Base-by-base conservation (phyloP, 768 basidiomycete species). In the Scleroderma citrinum region DNA sequence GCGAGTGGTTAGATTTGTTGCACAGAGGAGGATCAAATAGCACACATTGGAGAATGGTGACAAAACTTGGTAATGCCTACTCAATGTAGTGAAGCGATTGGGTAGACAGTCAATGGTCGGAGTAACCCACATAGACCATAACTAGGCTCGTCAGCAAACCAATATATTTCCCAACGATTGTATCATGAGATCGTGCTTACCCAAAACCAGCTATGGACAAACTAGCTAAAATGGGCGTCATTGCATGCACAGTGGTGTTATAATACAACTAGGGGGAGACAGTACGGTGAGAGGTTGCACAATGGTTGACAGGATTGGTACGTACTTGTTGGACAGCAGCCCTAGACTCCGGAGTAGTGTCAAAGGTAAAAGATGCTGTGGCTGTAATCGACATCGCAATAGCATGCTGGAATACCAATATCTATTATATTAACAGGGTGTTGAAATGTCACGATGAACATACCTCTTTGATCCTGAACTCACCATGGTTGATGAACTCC, bases 131-230 rank as follows among this genome's bases (percentile, higher is more conserved):
- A 78, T 6, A 84, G 62, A 3, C 80, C 81, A 54, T 81, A 82
- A 12, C 80, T 80, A 37, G 8, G 4, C 4, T 29, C 26, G 8
- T 5, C 8, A 8, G 8, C 8, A 38, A 54, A 17, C 48, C 37
- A 43, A 31, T 34, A 44, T 7, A 21, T 24, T 44, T 39, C 8
- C 21, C n/a, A 30, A 42, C 40, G 42, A 6, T 2, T 6, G 32
- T 34, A 41, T 14, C 21, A 29, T 3, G 3, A 7, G 45, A 32
- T 29, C 26, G 2, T 20, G 53, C 72, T 46, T 52, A 81, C 74
- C 79, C 80, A 61, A 83, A 82, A 58, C 78, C 78, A 3, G 77
- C 78, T 0, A 80, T 80, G 3, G 80, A 82, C 62, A 82, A 82
- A 0, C 79, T 82, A 0, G 79, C 77, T 5, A 84, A 71, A 24